These are phyloP conservation scores for Ganoderma sinense DNA, from an alignment of 1,284 basidiomycete species.

Conservation along the genomic window DNA sequence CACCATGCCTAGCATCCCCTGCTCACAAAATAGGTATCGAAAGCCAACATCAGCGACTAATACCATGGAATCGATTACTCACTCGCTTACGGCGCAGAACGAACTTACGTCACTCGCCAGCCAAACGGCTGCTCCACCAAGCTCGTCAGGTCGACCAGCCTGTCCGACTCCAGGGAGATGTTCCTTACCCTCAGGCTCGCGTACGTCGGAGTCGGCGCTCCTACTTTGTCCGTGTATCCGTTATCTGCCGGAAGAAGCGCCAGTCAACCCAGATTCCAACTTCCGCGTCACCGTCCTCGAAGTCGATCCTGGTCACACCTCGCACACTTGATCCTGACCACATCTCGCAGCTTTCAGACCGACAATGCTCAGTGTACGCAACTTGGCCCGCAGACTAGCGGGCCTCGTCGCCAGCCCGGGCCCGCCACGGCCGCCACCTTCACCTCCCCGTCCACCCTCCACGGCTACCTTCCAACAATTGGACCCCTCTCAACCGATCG, in stretches of 20 bases:
- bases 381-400: not conserved
- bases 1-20: conserved; percentile 56
- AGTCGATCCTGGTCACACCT: too few species aligned
- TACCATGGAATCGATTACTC: conserved; percentile 40
- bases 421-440: conserved; percentile 4
- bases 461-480: conserved; percentile 3
- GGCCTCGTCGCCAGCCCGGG: not conserved
- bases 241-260: too few species aligned
- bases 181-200: too few species aligned
- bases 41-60: not conserved
- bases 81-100: conserved; percentile 83
- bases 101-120: conserved; percentile 79
- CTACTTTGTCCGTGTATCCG: too few species aligned
- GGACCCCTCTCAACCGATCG: conserved; percentile 5
- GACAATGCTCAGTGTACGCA: not conserved
- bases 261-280: too few species aligned
- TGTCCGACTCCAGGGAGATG: too few species aligned
- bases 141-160: conserved; percentile 79
- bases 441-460: conserved; percentile 5
- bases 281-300: too few species aligned
- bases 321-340: too few species aligned
- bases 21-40: conserved; percentile 68
- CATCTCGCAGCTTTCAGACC: too few species aligned
- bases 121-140: conserved; percentile 79
- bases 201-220: too few species aligned